A percentile compares a stretch with the other conserved stretches of the same genome.
phyloP scores from a whole-genome alignment of 768 basidiomycete species.

The Psilocybe sp. region DNA sequence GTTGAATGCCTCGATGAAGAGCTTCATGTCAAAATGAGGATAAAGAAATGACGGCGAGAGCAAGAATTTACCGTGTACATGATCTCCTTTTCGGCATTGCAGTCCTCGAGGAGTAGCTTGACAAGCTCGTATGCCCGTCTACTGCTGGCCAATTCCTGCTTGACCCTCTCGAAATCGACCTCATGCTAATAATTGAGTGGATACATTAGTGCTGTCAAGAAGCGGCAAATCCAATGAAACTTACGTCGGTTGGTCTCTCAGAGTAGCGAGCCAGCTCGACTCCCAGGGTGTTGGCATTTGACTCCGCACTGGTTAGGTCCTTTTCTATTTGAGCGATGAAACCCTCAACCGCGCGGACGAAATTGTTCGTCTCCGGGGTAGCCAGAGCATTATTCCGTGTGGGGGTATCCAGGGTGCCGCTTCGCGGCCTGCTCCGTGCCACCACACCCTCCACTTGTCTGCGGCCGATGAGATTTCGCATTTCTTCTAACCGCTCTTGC shows the following conservation, averaged over 20 bases:
- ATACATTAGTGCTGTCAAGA: not conserved
- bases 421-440: conserved; percentile 46
- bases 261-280: conserved; percentile 46
- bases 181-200: conserved; percentile 39
- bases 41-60: not conserved
- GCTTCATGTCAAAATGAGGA: not conserved
- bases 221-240: conserved; percentile 8
- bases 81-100: conserved; percentile 85
- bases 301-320: conserved; percentile 46
- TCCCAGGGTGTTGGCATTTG: conserved; percentile 55
- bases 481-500: conserved; percentile 78
- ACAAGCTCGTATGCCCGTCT: conserved; percentile 78
- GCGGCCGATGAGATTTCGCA: conserved; percentile 69
- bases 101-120: conserved; percentile 72
- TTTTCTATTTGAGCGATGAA: conserved; percentile 58
- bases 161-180: conserved; percentile 59
- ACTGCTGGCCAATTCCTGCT: conserved; percentile 63
- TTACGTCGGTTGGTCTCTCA: conserved; percentile 57
- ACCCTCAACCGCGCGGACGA: conserved; percentile 47
- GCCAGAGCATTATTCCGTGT: conserved; percentile 14
- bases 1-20: conserved; percentile 73
- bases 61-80: conserved; percentile 75
- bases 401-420: conserved; percentile 31
- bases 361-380: conserved; percentile 28
- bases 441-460: conserved; percentile 49